These are phyloP conservation scores for Neurospora sp. DNA, from an alignment of 2,329 filamentous ascomycete species.

Conservation along the genomic window DNA sequence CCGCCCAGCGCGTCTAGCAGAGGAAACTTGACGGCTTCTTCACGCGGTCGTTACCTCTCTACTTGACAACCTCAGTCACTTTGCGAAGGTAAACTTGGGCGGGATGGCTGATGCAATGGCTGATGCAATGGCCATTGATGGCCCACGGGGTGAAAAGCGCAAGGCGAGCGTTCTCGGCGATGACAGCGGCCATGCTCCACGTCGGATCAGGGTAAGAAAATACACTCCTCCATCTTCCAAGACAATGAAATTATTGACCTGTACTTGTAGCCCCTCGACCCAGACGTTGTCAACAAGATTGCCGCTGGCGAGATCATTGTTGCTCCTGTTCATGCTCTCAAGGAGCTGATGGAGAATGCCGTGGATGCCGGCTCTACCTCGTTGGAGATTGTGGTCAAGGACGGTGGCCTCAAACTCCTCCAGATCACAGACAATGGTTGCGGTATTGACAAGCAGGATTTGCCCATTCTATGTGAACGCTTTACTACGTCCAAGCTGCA, in stretches of 20 bases:
- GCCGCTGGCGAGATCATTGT: slow-evolving; percentile 98
- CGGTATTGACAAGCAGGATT: slow-evolving; percentile 90
- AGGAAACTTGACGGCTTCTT: background rate
- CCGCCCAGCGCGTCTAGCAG: background rate
- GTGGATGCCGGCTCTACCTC: slow-evolving; percentile 94
- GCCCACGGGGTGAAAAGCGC: slow-evolving; percentile 36
- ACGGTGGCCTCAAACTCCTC: slow-evolving; percentile 86
- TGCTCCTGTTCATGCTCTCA: slow-evolving; percentile 88
- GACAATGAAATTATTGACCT: slow-evolving; percentile 3
- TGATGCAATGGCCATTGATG: slow-evolving; percentile 36
- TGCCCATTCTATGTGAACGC: slow-evolving; percentile 85
- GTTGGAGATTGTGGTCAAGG: slow-evolving; percentile 85
- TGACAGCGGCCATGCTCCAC: slow-evolving; percentile 26
- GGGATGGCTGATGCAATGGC: slow-evolving; percentile 26
- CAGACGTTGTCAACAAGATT: slow-evolving; percentile 96
- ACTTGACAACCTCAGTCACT: no score
- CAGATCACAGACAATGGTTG: slow-evolving; percentile 97
- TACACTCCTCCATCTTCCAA: background rate
- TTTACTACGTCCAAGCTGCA: slow-evolving; percentile 97
- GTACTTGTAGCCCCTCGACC: slow-evolving; percentile 61
- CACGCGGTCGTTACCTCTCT: background rate
- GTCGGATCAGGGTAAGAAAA: slow-evolving; percentile 36
- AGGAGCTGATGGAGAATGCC: slow-evolving; percentile 93
- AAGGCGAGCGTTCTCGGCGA: slow-evolving; percentile 32
- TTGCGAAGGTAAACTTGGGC: no score